Conservation (phyloP, 768 basidiomycete genomes). For the Chalciporus pseudorubinellus region DNA sequence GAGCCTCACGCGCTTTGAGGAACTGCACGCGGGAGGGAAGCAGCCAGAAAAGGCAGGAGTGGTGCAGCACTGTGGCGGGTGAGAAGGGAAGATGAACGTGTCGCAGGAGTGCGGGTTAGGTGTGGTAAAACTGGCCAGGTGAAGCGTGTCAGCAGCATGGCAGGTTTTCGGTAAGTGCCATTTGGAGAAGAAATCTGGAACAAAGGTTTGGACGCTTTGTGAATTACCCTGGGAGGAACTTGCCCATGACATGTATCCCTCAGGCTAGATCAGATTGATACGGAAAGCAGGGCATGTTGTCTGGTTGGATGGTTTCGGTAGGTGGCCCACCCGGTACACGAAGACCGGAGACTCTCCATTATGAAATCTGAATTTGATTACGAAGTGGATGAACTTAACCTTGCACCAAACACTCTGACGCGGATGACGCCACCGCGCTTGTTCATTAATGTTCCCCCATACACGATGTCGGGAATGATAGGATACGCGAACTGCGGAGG, state of each 20-base stretch:
- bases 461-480: conserved; percentile 33
- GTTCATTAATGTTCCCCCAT: conserved; percentile 33
- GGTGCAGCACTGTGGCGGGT: conserved; percentile 51
- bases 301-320: conserved; percentile 21
- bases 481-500: conserved; percentile 18
- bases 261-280: conserved; percentile 26
- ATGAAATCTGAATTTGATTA: conserved; percentile 46
- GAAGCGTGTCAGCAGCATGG: conserved; percentile 67
- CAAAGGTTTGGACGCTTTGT: conserved; percentile 36
- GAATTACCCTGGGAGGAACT: conserved; percentile 24
- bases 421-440: conserved; percentile 30
- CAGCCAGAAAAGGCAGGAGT: conserved; percentile 54
- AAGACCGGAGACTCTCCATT: conserved; percentile 33
- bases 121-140: conserved; percentile 35
- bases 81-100: conserved; percentile 56
- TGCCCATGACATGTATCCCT: conserved; percentile 18
- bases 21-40: conserved; percentile 39
- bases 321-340: conserved; percentile 30
- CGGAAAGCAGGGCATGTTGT: conserved; percentile 29
- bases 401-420: conserved; percentile 31
- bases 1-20: conserved; percentile 27
- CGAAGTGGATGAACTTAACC: conserved; percentile 38
- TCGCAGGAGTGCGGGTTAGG: conserved; percentile 64
- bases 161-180: conserved; percentile 41
- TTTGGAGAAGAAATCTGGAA: conserved; percentile 51